phyloP scores from a whole-genome alignment of 2,329 filamentous ascomycete species.

The Dichotomopilus funicola region DNA sequence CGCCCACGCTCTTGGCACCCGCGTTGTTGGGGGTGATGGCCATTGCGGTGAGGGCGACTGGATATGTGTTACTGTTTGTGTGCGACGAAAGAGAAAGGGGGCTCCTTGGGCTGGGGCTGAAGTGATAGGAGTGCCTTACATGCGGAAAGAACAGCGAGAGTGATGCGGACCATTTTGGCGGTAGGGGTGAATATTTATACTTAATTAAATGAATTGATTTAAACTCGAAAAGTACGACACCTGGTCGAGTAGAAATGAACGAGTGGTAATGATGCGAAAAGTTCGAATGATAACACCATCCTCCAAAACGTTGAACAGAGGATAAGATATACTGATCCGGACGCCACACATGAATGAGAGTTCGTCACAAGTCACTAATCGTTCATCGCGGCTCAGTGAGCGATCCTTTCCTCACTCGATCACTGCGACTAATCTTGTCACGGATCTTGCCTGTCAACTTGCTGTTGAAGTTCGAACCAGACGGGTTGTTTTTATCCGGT shows the following conservation, averaged over 20 bases:
- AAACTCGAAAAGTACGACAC: constrained; percentile 15
- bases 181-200: not conserved
- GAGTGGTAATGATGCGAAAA: not conserved
- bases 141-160: constrained; percentile 23
- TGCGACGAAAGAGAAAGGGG: not conserved
- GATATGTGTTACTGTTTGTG: not conserved
- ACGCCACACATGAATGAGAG: not conserved
- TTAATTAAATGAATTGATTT: too few species aligned
- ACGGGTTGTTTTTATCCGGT: not conserved
- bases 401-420: not conserved
- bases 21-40: constrained; percentile 29
- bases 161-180: constrained; percentile 29
- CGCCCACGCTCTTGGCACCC: constrained; percentile 28
- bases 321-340: not conserved
- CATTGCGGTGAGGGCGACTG: constrained; percentile 25
- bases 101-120: too few species aligned
- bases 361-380: not conserved
- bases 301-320: not conserved
- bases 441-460: not conserved
- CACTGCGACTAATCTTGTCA: constrained; percentile 6
- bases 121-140: constrained; percentile 17
- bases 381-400: not conserved
- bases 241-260: constrained; percentile 13
- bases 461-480: not conserved
- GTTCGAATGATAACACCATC: constrained; percentile 13